Base-by-base conservation (phyloP, 495 filamentous ascomycete species). In the Xylaria nigripes region DNA sequence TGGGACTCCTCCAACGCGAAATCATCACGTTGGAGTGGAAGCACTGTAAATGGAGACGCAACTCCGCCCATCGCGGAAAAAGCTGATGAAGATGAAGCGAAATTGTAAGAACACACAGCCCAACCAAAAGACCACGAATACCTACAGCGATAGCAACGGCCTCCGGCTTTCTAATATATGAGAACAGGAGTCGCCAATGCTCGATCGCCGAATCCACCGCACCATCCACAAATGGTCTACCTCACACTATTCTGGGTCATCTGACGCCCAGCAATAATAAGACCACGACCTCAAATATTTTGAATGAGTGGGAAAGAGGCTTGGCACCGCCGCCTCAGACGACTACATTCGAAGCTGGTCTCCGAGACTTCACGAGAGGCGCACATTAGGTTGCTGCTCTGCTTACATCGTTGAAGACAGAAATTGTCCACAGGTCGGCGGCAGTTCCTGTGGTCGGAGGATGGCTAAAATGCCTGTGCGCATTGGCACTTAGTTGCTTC, bases 261-360 rank as follows among this genome's bases (percentile, higher is more conserved):
- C 66, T 88, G 38, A 77, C 81, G 9, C 84, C 86, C 0, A 78
- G 76, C 45, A 86, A 85, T 55, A 73, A 90, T 54, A 83, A 80
- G 57, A 77, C 74, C 9, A 84, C 84, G n/a, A 85, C 86, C 2
- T 80, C 79, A 21, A 81, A 82, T 48, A 71, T 89, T 51, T 89
- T 91, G 81, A 83, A 77, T 47, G 86, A 91, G 60, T 90, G 86
- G 87, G 88, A 93, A 65, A 77, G 70, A 57, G 74, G 73, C 44
- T 55, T 76, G 22, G 61, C 62, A 6, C 48, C 62, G 25, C 57
- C 62, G 41, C 25, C 53, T 29, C 60, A 63, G 9, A 41, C 60
- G 18, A 50, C 50, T 25, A 56, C 57, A 22, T 60, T 60, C 40
- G 57, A 57, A 47, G 40, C 27, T 3, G 21, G 38, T 24, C 44